phyloP scores from a whole-genome alignment of 2,329 filamentous ascomycete genomes.

The Fusarium sp. region DNA sequence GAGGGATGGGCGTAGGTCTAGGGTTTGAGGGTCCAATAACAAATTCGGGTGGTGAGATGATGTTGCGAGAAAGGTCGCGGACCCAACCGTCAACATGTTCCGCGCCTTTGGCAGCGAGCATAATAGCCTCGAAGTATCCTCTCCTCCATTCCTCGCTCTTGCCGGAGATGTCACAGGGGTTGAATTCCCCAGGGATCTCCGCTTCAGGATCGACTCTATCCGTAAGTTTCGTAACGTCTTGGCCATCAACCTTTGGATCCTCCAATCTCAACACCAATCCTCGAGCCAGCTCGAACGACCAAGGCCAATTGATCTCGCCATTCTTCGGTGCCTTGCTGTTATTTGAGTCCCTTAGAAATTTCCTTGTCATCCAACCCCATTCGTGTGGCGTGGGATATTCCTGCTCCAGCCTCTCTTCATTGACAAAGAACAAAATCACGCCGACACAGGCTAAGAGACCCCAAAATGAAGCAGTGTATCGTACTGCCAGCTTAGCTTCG shows the following conservation, averaged over 20 bases:
- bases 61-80: conserved; percentile 72
- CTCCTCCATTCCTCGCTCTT: conserved; percentile 88
- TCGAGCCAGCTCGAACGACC: conserved; percentile 70
- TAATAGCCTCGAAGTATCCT: conserved; percentile 85
- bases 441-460: conserved; percentile 69
- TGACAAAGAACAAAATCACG: conserved; percentile 72
- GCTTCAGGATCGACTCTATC: conserved; percentile 71
- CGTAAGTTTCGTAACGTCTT: conserved; percentile 67
- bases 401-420: conserved; percentile 81
- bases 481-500: conserved; percentile 76
- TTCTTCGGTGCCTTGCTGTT: conserved; percentile 67
- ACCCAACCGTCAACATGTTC: conserved; percentile 87
- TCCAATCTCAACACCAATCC: conserved; percentile 76
- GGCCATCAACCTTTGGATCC: conserved; percentile 74
- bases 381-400: conserved; percentile 84
- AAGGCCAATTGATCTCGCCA: conserved; percentile 73
- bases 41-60: conserved; percentile 77
- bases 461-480: conserved; percentile 75
- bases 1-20: conserved; percentile 77
- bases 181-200: conserved; percentile 75
- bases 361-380: conserved; percentile 79
- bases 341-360: conserved; percentile 73
- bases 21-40: conserved; percentile 88
- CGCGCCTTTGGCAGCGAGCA: conserved; percentile 79
- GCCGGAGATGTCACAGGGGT: conserved; percentile 74